Evolutionary conservation across 345 rosid genomes (phyloP), one percentile per base, ranked within the genome.

Genomic region (Eucalyptus decipiens): DNA sequence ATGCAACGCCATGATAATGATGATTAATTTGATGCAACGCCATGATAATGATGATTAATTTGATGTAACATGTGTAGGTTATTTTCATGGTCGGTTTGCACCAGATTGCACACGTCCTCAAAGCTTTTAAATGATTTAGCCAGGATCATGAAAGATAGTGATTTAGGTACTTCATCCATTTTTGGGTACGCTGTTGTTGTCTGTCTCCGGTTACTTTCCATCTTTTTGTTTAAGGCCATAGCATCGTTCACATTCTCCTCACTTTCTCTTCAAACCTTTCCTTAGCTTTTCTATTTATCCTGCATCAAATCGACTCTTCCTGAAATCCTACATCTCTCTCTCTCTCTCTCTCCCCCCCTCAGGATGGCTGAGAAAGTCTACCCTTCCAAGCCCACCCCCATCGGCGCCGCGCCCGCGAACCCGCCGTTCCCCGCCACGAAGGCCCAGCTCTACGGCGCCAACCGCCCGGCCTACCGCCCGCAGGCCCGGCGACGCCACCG

Each of bases 381-480:
- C 92, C 99, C 99, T 4, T 93, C 98, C 9, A 96, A 93, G 87
- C 95, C 94, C 54, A 76, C 93, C 72, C 26, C 90, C 80, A 87
- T 88, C 81, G 92, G 92, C 87, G 43, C 91, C 45, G 15, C 90
- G 69, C 30, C 88, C 14, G 32, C 91, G 17, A 95, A 91, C 60
- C 95, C 94, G 18, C 62, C 95, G 26, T 95, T 95, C 12, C 97
- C 98, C 3, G 94, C 96, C 81, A 92, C 93, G 37, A 97, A 97
- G 92, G 90, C 95, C 49, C 99, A 96, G 54, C 95, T 93, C 85
- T 94, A 95, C 89, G 95, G 95, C 42, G 95, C 97, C 51, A 90
- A 89, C 83, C 97, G 97, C 42, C 96, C 99, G 2, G 92, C 95
- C 86, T 97, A 97, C 92, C 97, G 97, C 28, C 99, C 98, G 8